These are phyloP conservation scores for Candida gorgasii DNA, from an alignment of 805 yeast species.

Conservation along the genomic window DNA sequence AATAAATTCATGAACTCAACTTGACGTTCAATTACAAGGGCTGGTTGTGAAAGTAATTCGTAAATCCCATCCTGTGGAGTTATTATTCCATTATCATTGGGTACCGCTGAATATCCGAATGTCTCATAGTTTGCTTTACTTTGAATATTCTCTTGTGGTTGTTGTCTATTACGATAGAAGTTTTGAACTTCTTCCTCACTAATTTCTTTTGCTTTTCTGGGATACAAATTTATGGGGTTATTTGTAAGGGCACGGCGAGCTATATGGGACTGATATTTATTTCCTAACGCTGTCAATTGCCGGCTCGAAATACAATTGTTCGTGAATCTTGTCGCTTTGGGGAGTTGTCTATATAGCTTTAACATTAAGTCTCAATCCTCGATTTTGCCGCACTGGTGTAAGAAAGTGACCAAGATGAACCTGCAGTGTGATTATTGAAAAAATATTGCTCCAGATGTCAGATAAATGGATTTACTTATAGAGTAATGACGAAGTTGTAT, in stretches of 20 bases:
- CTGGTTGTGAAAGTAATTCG: constrained; percentile 71
- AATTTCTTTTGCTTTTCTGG: constrained; percentile 31
- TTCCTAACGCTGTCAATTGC: too few relatives aligned
- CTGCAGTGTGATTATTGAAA: too few relatives aligned
- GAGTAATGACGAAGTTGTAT: too few relatives aligned
- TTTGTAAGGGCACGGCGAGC: neutral
- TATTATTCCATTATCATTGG: constrained; percentile 52
- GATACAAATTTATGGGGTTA: neutral
- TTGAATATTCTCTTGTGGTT: constrained; percentile 13
- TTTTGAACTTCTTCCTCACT: constrained; percentile 34
- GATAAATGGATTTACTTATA: too few relatives aligned
- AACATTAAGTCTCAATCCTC: too few relatives aligned
- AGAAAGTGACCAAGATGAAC: too few relatives aligned
- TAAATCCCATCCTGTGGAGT: constrained; percentile 60
- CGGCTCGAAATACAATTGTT: too few relatives aligned
- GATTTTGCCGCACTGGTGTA: too few relatives aligned
- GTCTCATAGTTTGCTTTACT: constrained; percentile 22
- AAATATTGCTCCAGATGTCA: too few relatives aligned
- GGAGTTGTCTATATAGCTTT: too few relatives aligned
- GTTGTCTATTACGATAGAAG: constrained; percentile 18
- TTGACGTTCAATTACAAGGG: constrained; percentile 82
- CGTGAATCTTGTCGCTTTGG: too few relatives aligned
- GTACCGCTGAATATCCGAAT: constrained; percentile 28
- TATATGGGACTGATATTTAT: too few relatives aligned
- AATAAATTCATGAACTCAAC: constrained; percentile 86